These are phyloP conservation scores for Gentiana straminea DNA, from an alignment of 257 asterid genomes.

Conservation along the genomic window DNA sequence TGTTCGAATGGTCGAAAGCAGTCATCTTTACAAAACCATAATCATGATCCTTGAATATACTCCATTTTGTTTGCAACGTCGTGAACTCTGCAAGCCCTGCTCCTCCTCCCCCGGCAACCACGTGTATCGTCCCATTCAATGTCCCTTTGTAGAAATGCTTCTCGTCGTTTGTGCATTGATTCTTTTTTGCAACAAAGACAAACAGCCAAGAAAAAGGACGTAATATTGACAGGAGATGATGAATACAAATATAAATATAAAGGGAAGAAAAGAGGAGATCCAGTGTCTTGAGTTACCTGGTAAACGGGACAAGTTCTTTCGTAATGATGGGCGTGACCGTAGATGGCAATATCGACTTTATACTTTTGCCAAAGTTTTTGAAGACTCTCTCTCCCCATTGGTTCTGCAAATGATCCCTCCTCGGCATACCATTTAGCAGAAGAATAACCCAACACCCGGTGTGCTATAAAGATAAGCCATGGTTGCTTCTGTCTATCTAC, in stretches of 20 bases:
- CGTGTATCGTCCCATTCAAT: slow-evolving; percentile 84
- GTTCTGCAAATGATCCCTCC: slow-evolving; percentile 73
- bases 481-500: slow-evolving; percentile 82
- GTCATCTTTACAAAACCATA: slow-evolving; percentile 79
- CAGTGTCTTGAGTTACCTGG: slow-evolving; percentile 32
- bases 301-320: slow-evolving; percentile 77
- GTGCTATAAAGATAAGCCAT: slow-evolving; percentile 79
- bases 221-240: not conserved
- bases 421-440: slow-evolving; percentile 37
- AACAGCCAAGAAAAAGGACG: not conserved
- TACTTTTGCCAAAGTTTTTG: slow-evolving; percentile 92
- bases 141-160: slow-evolving; percentile 47
- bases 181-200: slow-evolving; percentile 23
- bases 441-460: slow-evolving; percentile 80
- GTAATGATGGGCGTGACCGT: slow-evolving; percentile 62
- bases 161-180: slow-evolving; percentile 57
- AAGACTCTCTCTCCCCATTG: slow-evolving; percentile 86
- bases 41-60: slow-evolving; percentile 58
- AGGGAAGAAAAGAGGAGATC: not conserved
- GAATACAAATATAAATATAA: not conserved
- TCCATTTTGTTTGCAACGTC: slow-evolving; percentile 57
- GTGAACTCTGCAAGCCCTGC: slow-evolving; percentile 67
- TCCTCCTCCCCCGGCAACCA: slow-evolving; percentile 95
- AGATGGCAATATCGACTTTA: slow-evolving; percentile 76
- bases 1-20: slow-evolving; percentile 70